Percentiles rank a stretch among this genome's conserved stretches.
Conservation (phyloP, 768 basidiomycete species). For the Boletus reticulatus region DNA sequence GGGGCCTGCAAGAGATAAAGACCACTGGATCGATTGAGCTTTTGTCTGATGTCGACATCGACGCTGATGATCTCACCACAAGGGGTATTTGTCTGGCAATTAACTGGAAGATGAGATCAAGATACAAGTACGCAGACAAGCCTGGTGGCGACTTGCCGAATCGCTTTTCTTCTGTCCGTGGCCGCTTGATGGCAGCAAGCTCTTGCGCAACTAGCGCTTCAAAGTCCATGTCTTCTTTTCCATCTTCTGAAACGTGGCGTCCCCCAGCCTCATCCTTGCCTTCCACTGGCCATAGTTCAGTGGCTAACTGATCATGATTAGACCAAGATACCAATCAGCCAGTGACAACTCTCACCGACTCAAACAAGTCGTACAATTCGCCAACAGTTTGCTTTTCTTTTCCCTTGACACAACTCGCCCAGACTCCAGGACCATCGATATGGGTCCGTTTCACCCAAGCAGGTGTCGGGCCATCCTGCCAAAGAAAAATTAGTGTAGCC, state of each 20-base stretch:
- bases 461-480: conserved; percentile 59
- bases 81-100: conserved; percentile 75
- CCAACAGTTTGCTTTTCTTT: conserved; percentile 77
- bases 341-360: conserved; percentile 50
- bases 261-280: conserved; percentile 23
- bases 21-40: conserved; percentile 46
- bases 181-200: conserved; percentile 65
- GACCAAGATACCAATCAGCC: conserved; percentile 1
- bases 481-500: neutral
- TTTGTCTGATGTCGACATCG: neutral
- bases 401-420: conserved; percentile 85
- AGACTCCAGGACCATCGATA: conserved; percentile 81
- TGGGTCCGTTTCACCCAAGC: conserved; percentile 56
- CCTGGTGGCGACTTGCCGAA: conserved; percentile 49
- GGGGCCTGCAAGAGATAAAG: conserved; percentile 77
- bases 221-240: conserved; percentile 47
- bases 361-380: conserved; percentile 77
- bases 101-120: conserved; percentile 43
- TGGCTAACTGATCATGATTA: conserved; percentile 52
- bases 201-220: conserved; percentile 74
- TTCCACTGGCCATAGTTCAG: conserved; percentile 65
- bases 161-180: conserved; percentile 57
- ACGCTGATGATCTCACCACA: conserved; percentile 49
- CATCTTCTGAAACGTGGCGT: conserved; percentile 33
- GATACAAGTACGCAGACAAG: neutral